Evolutionary conservation across 306 rosid species (phyloP).

Genomic region (Biancaea sappan): DNA sequence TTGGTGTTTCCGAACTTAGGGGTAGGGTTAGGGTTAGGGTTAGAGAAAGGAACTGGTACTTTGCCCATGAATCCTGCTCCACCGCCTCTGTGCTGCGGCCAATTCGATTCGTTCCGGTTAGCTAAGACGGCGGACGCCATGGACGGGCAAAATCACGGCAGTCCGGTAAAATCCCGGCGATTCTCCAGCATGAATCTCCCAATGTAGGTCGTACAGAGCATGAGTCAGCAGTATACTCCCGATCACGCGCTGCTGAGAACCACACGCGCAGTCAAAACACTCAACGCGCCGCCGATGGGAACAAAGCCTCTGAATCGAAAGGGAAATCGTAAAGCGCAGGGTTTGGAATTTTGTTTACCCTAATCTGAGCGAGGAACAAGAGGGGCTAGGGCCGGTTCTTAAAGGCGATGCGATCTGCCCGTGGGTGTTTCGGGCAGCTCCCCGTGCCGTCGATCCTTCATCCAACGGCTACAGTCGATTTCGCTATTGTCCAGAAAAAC

Average conservation of each 20-base stretch:
- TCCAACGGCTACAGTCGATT: constrained; percentile 32
- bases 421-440: constrained; percentile 49
- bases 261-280: neutral
- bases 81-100: constrained; percentile 71
- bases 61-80: constrained; percentile 90
- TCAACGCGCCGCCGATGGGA: no score
- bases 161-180: constrained; percentile 25
- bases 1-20: constrained; percentile 49
- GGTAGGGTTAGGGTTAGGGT: constrained; percentile 68
- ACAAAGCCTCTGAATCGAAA: neutral
- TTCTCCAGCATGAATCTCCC: constrained; percentile 43
- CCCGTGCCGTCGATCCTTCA: neutral
- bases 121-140: constrained; percentile 91
- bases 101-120: constrained; percentile 70
- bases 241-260: constrained; percentile 37
- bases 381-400: constrained; percentile 59
- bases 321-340: constrained; percentile 28
- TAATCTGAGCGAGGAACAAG: constrained; percentile 51
- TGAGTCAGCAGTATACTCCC: constrained; percentile 29
- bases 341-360: constrained; percentile 48
- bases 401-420: constrained; percentile 92
- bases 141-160: constrained; percentile 17
- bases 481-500: constrained; percentile 35
- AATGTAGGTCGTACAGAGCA: constrained; percentile 35
- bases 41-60: constrained; percentile 44